These are phyloP conservation scores for Trichoderma polysporum DNA, from an alignment of 2,329 filamentous ascomycete genomes.

Conservation along the genomic window DNA sequence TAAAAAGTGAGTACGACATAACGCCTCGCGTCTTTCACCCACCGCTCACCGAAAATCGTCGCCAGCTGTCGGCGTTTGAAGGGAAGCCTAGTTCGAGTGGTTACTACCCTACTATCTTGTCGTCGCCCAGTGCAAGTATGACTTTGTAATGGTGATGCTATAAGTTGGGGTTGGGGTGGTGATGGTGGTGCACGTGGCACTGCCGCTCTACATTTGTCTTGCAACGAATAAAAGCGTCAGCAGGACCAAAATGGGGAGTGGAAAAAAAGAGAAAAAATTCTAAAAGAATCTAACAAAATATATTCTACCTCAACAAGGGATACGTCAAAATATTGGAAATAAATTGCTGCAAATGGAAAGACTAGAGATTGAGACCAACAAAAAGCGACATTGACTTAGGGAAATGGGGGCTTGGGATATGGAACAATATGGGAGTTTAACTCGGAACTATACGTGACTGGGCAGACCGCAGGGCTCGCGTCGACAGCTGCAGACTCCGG, in stretches of 20 bases:
- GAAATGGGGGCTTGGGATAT: background rate
- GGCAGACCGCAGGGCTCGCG: constrained; percentile 19
- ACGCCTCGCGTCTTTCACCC: constrained; percentile 50
- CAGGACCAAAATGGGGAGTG: background rate
- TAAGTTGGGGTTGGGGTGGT: no score
- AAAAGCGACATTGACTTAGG: constrained; percentile 4
- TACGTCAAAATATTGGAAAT: background rate
- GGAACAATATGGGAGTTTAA: constrained; percentile 4
- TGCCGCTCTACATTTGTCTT: background rate
- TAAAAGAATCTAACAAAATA: background rate
- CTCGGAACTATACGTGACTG: constrained; percentile 19
- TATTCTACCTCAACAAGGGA: background rate
- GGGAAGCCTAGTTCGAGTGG: constrained; percentile 52
- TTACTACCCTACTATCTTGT: constrained; percentile 47
- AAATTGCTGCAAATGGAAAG: background rate
- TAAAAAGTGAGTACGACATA: constrained; percentile 52
- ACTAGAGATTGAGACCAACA: background rate
- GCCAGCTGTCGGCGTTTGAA: constrained; percentile 50
- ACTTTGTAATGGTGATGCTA: constrained; percentile 33
- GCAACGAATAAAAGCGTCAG: background rate
- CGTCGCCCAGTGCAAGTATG: constrained; percentile 50
- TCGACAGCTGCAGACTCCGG: constrained; percentile 1
- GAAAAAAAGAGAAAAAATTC: background rate
- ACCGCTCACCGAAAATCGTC: constrained; percentile 37
- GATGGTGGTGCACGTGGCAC: background rate